Evolutionary conservation across 2,329 filamentous ascomycete genomes (phyloP), one percentile per base, ranked within the genome.

Genomic region (Drechslerella coelobrocha): DNA sequence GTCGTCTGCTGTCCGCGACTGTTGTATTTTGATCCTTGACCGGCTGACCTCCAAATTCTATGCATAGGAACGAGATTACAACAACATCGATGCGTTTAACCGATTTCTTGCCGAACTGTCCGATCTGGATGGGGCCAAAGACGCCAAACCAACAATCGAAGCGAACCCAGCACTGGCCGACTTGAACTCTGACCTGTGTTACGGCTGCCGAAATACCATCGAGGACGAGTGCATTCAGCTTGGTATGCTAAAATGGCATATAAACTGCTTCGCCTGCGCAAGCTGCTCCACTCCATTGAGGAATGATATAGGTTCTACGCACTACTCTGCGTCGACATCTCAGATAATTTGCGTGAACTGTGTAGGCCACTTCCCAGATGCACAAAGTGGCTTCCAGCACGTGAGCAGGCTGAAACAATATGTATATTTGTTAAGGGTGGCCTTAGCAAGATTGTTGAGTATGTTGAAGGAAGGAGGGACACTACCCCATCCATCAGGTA

Each of bases 361-460:
- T 77, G 84, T 84, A 43, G 80, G 81, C 39, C 83, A 83, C 74
- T 82, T 82, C 54, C 82, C 84, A 7, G 87, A 88, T 72, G 81
- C 81, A 1, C 80, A 83, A 69, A 81, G 80, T n/a, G 85, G 84
- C 0, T 90, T 97, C 76, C 84, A 88, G 71, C 85, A 87, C 72
- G 86, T 97, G 37, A 90, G 90, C 17, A 92, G 95, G 78, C 82
- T 99, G 60, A 89, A 94, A 77, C 93, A 99, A 81, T 99, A 96
- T 77, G 88, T 97, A 4, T 97, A 97, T 79, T 82, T 99, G 19
- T 83, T 99, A 41, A 87, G 91, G 76, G 94, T 99, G 21, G 94
- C 94, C 17, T 85, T 99, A 74, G 94, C 94, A 23, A 85, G 94
- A 63, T 83, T 99, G 23, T 83, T 99, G 72, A 90, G 93, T 47